Base-by-base conservation (phyloP, 2,329 filamentous ascomycete genomes). In the Onygenales sp. region DNA sequence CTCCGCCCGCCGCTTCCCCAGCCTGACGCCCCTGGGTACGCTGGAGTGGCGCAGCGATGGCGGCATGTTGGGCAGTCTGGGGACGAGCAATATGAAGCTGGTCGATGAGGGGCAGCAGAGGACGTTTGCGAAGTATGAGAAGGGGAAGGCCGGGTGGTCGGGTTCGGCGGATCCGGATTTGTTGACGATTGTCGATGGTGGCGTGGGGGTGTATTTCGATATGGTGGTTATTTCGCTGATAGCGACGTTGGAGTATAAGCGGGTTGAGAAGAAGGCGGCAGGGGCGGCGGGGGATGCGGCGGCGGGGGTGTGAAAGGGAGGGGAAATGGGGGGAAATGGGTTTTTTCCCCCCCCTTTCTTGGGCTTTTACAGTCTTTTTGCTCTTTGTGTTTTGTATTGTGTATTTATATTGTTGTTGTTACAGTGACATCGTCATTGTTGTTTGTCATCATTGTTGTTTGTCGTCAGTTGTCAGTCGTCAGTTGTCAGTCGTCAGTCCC, bases 21-120 rank as follows among this genome's bases (percentile, higher is more conserved):
- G 43, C 33, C 50, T 49, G 5, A 50, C 54, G 7, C 48, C 43
- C n/a, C 43, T 59, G 7, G 58, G 58, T 21, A 55, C 41, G 32
- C 35, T 59, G 39, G 49, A 57, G 9, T 58, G 58, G 58, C 56
- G 55, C 38, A 39, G 46, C n/a, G 56, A 55, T 31, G 54, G 54
- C 5, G 53, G 43, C 7, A 10, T 35, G 17, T 7, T 50, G n/a
- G 48, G 48, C 5, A 53, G 50, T 10, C 42, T 59, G 6, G 31
- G 52, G 2, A 53, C 38, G 27, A 57, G 56, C 33, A 57, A 53
- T 21, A 48, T 53, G 38, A 54, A 55, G 36, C 46, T 58, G 10
- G 42, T 58, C 7, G 56, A 58, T 43, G 45, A 46, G 13, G 36
- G 11, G 10, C 31, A 49, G n/a, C 52, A 43, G 3, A 50, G 56